Base-by-base conservation (phyloP, 2,329 filamentous ascomycete species). In the Aspergillus aculeatinus region DNA sequence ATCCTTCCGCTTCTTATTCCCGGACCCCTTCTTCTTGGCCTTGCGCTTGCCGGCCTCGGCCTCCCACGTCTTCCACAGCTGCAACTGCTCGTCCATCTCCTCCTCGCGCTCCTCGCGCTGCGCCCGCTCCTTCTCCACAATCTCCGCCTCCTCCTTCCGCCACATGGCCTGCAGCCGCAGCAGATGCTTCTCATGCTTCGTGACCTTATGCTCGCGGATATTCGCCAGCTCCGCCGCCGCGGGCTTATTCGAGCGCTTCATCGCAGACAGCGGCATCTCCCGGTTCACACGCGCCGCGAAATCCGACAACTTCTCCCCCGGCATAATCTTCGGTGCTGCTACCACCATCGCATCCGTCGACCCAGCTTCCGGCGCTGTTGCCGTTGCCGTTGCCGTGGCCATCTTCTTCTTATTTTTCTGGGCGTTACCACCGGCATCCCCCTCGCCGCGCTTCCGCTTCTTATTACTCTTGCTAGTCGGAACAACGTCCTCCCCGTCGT, bases 261-360 rank as follows among this genome's bases (percentile, higher is more conserved):
- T 81, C 0, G 88, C 88, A 7, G 86, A 80, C 0, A 99, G 78
- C 0, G 94, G 94, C 6, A 98, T 81, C 0, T 91, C 87, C 52
- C 91, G 89, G 72, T 98, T 89, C 6, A 99, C 95, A 31, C 93
- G 87, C 11, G 88, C 85, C 7, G 87, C 81, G 72, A 96, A 99
- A 55, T 96, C 90, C 4, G 89, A 86, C 70, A 98, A 80, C 55
- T 86, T 86, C 76, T 99, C 95, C 55, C 92, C 91, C 0, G 93
- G 92, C 16, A 86, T 84, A 64, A 98, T 97, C 51, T 85, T 90
- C 0, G 87, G 87, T 58, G 51, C 50, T 10, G 27, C 44, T 51
- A 25, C 48, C 12, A 7, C 27, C 14, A 10, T 35, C 11, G 33
- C 14, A 14, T 35, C 14, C 5, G 9, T 35, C 11, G 33, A 7